Base-by-base conservation (phyloP, 768 basidiomycete genomes). In the Cyathus striatus region DNA sequence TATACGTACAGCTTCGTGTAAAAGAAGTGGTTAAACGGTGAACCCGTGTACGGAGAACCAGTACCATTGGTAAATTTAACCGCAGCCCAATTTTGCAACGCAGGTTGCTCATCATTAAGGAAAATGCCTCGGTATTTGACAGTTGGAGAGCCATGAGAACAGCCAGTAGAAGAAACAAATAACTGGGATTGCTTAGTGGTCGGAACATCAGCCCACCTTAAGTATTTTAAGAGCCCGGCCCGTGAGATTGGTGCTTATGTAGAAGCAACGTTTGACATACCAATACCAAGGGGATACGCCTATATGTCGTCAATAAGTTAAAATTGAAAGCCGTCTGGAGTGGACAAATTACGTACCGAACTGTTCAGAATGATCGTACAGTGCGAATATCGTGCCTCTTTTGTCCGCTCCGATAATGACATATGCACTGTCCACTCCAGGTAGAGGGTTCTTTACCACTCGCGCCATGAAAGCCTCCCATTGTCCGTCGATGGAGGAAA, bases 171-270 rank as follows among this genome's bases (percentile, higher is more conserved):
- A 1, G 68, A 49, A 10, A 78, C 71, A 48, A 72, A 78, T 20
- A 86, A 46, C 25, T 74, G 58, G 9, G 65, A 55, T 25, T 80
- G 71, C 23, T 66, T 63, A 13, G 72, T 73, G 1, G 73, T 68
- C 6, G 81, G 81, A n/a, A 84, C 84, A 56, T 88, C 84, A n/a
- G 83, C 81, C 84, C 84, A 88, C 78, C 78, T 83, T n/a, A n/a
- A n/a, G n/a, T n/a, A 42, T 41, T 44, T 44, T 45, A 35, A 44
- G 36, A 33, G 3, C 32, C 22, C 47, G 49, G 44, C 23, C 44
- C 46, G 43, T 23, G 25, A 24, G 40, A 27, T 46, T 22, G 43
- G 38, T 12, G 22, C 18, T n/a, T 20, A 18, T 23, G 38, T 17
- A 16, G 4, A 10, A 22, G 16, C 16, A 45, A 40, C 36, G 23